Base-by-base conservation (phyloP, 2,329 filamentous ascomycete genomes). In the Geosmithia flava region DNA sequence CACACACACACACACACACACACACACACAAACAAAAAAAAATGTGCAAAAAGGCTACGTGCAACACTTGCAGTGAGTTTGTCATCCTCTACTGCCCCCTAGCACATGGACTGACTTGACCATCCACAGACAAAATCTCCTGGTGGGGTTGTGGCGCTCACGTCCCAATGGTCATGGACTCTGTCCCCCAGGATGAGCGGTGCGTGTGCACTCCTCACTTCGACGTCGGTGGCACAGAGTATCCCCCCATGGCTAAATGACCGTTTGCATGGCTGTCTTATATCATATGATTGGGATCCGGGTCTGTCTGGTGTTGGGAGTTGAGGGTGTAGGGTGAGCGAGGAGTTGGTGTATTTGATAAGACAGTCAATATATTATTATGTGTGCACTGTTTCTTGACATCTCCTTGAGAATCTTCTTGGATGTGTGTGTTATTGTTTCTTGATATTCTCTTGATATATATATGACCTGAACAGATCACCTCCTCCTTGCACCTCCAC, bases 71-170 rank as follows among this genome's bases (percentile, higher is more conserved):
- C 68, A 68, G 81, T 84, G 71, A 57, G 78, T 69, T 40, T 27
- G 17, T 33, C 44, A 49, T 44, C 20, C 15, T 16, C 8, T 27
- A 5, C 23, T 5, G 8, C 4, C 23, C 8, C 23, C 23, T 8
- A 27, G 4, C 23, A 27, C 23, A 42, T n/a, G 17, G n/a, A 42
- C 41, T 10, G 17, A 19, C 20, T 16, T 5, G 13, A 4, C 20
- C 10, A 20, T n/a, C 20, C 46, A 48, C 50, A 79, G 79, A 71
- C 51, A 81, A 81, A 59, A 63, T 66, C 41, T 74, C 77, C 48
- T 85, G 81, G 81, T 77, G 70, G 66, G 81, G 81, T 52, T 85
- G 81, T 62, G 80, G 80, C 52, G 68, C 56, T 51, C 78, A 85
- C 65, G 68, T 84, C 54, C 66, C 76, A 13, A 62, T 62, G 16